Conservation (phyloP, 306 rosid species). For the Inga leiocalycina region DNA sequence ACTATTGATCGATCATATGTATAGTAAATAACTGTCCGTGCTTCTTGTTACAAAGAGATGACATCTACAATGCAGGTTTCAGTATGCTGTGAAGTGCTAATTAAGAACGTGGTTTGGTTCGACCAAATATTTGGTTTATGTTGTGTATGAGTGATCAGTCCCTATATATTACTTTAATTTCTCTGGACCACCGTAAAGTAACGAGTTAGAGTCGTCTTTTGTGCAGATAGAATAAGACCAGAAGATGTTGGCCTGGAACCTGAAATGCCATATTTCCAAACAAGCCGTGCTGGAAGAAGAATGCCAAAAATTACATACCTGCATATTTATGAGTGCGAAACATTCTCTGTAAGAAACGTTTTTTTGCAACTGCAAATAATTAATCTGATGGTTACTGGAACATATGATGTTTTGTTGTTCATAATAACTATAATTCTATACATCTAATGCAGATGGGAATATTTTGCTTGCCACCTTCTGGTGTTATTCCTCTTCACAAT, state of each 20-base stretch:
- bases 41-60: not conserved
- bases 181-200: not conserved
- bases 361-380: slow-evolving; percentile 3
- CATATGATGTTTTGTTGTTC: not conserved
- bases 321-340: slow-evolving; percentile 68
- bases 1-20: not conserved
- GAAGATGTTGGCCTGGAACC: slow-evolving; percentile 71
- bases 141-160: not conserved
- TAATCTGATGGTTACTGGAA: not conserved
- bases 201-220: slow-evolving; percentile 8
- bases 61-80: not conserved
- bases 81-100: not conserved
- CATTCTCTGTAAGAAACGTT: slow-evolving; percentile 64
- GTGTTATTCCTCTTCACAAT: slow-evolving; percentile 91
- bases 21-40: not conserved
- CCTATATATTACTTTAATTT: not conserved
- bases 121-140: not conserved
- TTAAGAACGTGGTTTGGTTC: not conserved
- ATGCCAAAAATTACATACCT: slow-evolving; percentile 69
- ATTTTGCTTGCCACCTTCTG: slow-evolving; percentile 93
- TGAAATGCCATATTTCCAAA: slow-evolving; percentile 61
- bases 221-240: slow-evolving; percentile 67
- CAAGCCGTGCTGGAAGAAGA: slow-evolving; percentile 32
- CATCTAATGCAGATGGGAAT: slow-evolving; percentile 79
- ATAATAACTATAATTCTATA: slow-evolving; percentile 4